phyloP scores from a whole-genome alignment of 495 filamentous ascomycete genomes.

The Penicillium odoratum region DNA sequence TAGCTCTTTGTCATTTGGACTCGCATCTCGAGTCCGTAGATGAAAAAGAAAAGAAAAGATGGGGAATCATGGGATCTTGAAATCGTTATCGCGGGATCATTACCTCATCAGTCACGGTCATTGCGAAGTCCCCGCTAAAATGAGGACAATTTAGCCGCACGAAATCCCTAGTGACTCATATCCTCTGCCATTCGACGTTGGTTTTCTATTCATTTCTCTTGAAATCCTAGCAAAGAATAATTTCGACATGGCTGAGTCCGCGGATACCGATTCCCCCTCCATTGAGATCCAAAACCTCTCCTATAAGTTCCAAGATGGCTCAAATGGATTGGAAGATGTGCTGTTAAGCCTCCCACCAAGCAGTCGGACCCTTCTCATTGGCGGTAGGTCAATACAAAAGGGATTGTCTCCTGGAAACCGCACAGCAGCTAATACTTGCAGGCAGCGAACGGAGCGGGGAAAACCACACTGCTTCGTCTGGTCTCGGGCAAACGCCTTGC shows the following conservation, averaged over 20 bases:
- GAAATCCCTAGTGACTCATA: conserved; percentile 6
- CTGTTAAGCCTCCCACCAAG: conserved; percentile 73
- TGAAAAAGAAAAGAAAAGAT: background rate
- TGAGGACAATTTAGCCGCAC: conserved; percentile 4
- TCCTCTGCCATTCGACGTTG: background rate
- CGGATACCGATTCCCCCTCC: conserved; percentile 37
- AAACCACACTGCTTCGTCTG: conserved; percentile 90
- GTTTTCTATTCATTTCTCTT: background rate
- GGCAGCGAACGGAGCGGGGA: conserved; percentile 90
- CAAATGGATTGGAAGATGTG: conserved; percentile 68
- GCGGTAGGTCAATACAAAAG: conserved; percentile 53
- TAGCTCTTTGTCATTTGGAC: no score
- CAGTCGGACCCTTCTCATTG: conserved; percentile 88
- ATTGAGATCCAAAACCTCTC: conserved; percentile 74
- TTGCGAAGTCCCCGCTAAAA: conserved; percentile 8
- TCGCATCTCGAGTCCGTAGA: background rate
- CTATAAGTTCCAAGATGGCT: conserved; percentile 85
- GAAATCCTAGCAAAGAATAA: background rate
- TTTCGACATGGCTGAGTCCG: conserved; percentile 21
- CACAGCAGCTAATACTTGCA: conserved; percentile 4
- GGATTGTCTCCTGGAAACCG: background rate
- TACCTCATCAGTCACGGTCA: conserved; percentile 22
- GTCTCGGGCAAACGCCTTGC: conserved; percentile 93
- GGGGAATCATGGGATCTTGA: background rate
- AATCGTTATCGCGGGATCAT: conserved; percentile 4